These are phyloP conservation scores for Bryum argenteum DNA, from an alignment of 225 moss, liverwort and hornwort species.

Conservation along the genomic window DNA sequence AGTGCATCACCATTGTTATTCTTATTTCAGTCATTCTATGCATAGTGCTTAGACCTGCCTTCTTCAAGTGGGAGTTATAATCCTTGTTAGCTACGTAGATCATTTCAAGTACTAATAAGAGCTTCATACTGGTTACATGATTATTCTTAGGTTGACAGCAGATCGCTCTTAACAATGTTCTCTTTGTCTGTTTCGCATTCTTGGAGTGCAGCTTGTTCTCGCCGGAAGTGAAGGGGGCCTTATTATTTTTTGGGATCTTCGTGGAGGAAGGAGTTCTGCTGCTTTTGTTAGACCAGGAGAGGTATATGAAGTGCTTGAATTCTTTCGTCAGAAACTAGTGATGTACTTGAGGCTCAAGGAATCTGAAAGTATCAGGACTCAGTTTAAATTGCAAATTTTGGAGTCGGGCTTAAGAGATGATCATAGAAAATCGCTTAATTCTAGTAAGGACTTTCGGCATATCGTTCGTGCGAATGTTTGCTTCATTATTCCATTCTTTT, in stretches of 20 bases:
- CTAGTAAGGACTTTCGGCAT: constrained; percentile 15
- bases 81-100: neutral
- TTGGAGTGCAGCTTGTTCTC: constrained; percentile 73
- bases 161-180: constrained; percentile 3
- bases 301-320: constrained; percentile 47
- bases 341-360: too few species aligned
- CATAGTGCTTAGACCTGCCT: neutral
- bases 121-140: neutral
- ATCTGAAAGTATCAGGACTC: neutral
- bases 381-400: constrained; percentile 16
- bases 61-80: neutral
- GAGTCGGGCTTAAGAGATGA: constrained; percentile 10
- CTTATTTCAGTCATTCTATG: neutral
- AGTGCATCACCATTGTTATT: constrained; percentile 11
- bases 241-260: constrained; percentile 82
- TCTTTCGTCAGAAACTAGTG: constrained; percentile 19
- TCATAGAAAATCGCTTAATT: neutral
- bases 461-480: constrained; percentile 10
- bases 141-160: constrained; percentile 6
- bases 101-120: neutral
- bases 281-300: constrained; percentile 78
- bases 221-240: constrained; percentile 76
- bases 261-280: constrained; percentile 80
- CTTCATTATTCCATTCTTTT: neutral
- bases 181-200: constrained; percentile 12